Base-by-base conservation (phyloP, 768 basidiomycete species). In the Xerocomellus chrysenteron region DNA sequence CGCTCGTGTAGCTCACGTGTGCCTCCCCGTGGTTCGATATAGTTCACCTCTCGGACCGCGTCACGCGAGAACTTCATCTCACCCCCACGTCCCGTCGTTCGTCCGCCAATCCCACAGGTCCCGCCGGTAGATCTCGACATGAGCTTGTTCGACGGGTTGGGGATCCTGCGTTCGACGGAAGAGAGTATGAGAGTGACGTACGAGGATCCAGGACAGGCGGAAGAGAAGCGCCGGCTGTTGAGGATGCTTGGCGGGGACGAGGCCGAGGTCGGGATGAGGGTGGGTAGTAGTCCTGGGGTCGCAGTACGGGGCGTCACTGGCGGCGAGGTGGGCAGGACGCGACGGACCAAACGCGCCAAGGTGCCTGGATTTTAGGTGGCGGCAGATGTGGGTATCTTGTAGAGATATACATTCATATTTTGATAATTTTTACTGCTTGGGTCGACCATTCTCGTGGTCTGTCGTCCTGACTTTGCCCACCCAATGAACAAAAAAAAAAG, bases 121-220 rank as follows among this genome's bases (percentile, higher is more conserved):
- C 50, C 41, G 13, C 44, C 48, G 0, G 35, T 24, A 1, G 73
- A 73, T 24, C 64, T 74, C 5, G 71, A 73, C 59, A 59, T 64
- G 68, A 69, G 66, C 57, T 21, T 66, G 41, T 56, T 65, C 13
- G 68, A 74, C 21, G 69, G 62, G 26, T 12, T 62, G 11, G 66
- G 52, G 12, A 48, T 44, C 21, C 21, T 21, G 52, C 59, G 55
- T 14, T 64, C 63, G 50, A 65, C 64, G 16, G 78, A 80, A n/a
- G 76, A 78, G 59, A 79, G 79, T 61, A 73, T 83, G 68, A 75
- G 80, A 6, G 85, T 90, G 10, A 77, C 75, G 55, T 90, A 89
- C 59, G 86, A 87, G 65, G 87, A 90, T 69, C 86, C 86, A 2
- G 80, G 71, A 21, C 83, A 88, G 72, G 68, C 73, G 40, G 81